These are phyloP conservation scores for Dactylellina sp. DNA, from an alignment of 2,329 filamentous ascomycete genomes.

Conservation along the genomic window DNA sequence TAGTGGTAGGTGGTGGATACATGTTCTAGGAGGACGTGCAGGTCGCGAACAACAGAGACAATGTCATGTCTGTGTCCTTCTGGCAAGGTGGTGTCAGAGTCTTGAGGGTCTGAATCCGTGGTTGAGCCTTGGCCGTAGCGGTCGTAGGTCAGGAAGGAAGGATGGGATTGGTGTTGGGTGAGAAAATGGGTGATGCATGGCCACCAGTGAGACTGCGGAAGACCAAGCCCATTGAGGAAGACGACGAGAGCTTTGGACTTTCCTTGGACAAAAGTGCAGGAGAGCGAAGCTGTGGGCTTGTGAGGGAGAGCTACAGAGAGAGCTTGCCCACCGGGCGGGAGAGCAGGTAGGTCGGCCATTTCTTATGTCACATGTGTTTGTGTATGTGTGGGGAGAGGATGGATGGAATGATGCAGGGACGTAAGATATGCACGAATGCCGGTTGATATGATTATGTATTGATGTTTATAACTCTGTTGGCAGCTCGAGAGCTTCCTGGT, in stretches of 20 bases:
- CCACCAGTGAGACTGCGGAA: slow-evolving; percentile 52
- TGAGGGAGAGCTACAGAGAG: slow-evolving; percentile 34
- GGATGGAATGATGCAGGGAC: slow-evolving; percentile 10
- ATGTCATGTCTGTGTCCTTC: slow-evolving; percentile 67
- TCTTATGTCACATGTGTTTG: slow-evolving; percentile 2
- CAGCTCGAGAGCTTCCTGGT: slow-evolving; percentile 31
- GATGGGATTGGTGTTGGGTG: neutral
- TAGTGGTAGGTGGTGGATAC: slow-evolving; percentile 60
- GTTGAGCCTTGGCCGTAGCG: slow-evolving; percentile 70
- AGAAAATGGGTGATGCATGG: slow-evolving; percentile 29
- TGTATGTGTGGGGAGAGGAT: neutral
- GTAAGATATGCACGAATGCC: neutral
- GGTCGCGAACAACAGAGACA: slow-evolving; percentile 65
- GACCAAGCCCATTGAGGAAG: slow-evolving; percentile 50
- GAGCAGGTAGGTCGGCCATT: slow-evolving; percentile 28
- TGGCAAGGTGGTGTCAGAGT: slow-evolving; percentile 59
- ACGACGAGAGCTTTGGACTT: slow-evolving; percentile 24
- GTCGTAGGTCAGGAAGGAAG: slow-evolving; percentile 68
- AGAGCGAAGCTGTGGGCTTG: slow-evolving; percentile 45
- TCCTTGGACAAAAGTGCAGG: slow-evolving; percentile 34
- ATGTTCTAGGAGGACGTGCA: slow-evolving; percentile 66
- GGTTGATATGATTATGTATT: neutral
- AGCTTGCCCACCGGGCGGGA: slow-evolving; percentile 18
- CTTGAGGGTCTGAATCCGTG: slow-evolving; percentile 66
- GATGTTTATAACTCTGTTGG: slow-evolving; percentile 22